Conservation (phyloP, 306 rosid genomes). For the Cucurbita maxima region DNA sequence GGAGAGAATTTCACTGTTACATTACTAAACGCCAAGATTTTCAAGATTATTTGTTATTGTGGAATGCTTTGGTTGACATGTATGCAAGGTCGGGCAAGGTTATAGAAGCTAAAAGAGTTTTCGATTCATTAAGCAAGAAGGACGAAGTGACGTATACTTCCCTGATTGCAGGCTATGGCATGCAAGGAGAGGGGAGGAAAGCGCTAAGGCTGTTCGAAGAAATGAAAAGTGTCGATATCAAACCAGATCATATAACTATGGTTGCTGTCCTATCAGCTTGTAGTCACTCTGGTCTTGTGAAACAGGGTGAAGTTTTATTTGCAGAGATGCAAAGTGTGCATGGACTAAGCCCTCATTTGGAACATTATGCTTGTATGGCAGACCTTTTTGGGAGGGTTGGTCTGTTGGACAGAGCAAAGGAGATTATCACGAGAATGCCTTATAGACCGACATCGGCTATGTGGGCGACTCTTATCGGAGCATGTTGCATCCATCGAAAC, state of each 20-base stretch:
- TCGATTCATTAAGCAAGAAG: slow-evolving; percentile 44
- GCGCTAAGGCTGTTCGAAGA: slow-evolving; percentile 65
- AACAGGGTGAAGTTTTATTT: slow-evolving; percentile 38
- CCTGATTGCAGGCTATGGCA: slow-evolving; percentile 73
- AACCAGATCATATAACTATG: slow-evolving; percentile 76
- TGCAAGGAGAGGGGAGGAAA: slow-evolving; percentile 58
- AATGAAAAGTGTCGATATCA: slow-evolving; percentile 37
- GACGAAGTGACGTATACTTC: slow-evolving; percentile 79
- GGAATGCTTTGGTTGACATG: slow-evolving; percentile 87
- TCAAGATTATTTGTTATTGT: slow-evolving; percentile 28
- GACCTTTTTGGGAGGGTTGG: slow-evolving; percentile 92
- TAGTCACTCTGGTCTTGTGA: slow-evolving; percentile 73
- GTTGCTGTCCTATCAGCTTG: slow-evolving; percentile 71
- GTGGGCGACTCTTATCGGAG: slow-evolving; percentile 86
- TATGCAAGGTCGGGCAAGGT: slow-evolving; percentile 77
- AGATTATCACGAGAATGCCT: slow-evolving; percentile 54
- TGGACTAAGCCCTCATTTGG: slow-evolving; percentile 39
- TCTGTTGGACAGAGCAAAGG: slow-evolving; percentile 44
- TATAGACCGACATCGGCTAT: slow-evolving; percentile 70
- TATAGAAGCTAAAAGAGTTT: slow-evolving; percentile 54
- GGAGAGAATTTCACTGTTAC: slow-evolving; percentile 81
- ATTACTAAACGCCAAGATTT: slow-evolving; percentile 42
- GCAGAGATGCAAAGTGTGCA: slow-evolving; percentile 38
- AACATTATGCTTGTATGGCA: slow-evolving; percentile 74
- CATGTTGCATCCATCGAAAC: slow-evolving; percentile 61